Evolutionary conservation across 345 rosid genomes (phyloP).

Genomic region (Schrenkiella parvula): DNA sequence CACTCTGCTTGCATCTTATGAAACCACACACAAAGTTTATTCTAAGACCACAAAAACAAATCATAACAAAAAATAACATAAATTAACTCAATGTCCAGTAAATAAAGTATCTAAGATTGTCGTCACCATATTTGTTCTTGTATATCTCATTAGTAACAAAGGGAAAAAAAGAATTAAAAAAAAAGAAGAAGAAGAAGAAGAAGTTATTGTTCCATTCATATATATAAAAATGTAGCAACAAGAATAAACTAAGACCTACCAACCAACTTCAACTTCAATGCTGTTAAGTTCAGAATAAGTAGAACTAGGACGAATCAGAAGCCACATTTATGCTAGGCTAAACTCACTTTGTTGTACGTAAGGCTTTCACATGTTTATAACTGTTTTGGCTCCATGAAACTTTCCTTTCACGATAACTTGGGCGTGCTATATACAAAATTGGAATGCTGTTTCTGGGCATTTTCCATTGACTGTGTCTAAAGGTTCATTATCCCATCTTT

Average conservation of each 20-base stretch:
- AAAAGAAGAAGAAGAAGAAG: no score
- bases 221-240: not conserved
- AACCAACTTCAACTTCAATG: not conserved
- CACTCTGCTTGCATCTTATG: not conserved
- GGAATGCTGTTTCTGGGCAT: not conserved
- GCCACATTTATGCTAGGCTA: not conserved
- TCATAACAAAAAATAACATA: not conserved
- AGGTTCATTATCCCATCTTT: not conserved
- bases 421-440: not conserved
- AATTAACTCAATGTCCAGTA: not conserved
- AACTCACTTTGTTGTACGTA: not conserved
- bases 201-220: not conserved
- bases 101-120: not conserved
- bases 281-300: not conserved
- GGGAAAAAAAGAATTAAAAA: no score
- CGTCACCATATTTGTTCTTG: not conserved
- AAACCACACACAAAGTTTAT: not conserved
- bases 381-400: not conserved
- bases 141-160: not conserved
- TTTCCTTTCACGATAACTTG: not conserved
- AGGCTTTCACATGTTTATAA: not conserved
- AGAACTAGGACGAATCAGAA: not conserved
- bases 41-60: not conserved
- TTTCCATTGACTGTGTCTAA: not conserved
- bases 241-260: not conserved